These are phyloP conservation scores for Candida maltosa DNA, from an alignment of 805 yeast genomes.

Conservation along the genomic window DNA sequence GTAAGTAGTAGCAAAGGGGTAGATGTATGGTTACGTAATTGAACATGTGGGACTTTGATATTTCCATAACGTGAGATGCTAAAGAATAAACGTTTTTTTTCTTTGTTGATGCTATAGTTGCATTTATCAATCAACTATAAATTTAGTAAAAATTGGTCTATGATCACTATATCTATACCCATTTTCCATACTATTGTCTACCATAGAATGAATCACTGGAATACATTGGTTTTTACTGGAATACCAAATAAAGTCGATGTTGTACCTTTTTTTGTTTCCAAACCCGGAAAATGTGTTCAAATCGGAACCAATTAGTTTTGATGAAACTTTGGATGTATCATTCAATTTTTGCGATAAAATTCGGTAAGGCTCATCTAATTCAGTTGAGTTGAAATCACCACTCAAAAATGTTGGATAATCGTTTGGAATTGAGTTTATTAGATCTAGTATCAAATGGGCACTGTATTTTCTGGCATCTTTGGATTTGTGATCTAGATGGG, in stretches of 20 bases:
- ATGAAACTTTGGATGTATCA: slow-evolving; percentile 17
- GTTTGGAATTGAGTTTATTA: slow-evolving; percentile 22
- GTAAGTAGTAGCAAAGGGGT: too few relatives aligned
- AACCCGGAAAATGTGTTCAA: slow-evolving; percentile 22
- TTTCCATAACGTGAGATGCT: too few relatives aligned
- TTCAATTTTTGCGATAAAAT: slow-evolving; percentile 16
- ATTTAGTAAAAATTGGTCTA: slow-evolving; percentile 32
- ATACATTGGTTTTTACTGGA: too few relatives aligned
- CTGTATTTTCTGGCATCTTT: slow-evolving; percentile 35
- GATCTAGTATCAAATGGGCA: slow-evolving; percentile 41
- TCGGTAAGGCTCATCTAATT: slow-evolving; percentile 18
- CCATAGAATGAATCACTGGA: too few relatives aligned
- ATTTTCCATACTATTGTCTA: too few relatives aligned
- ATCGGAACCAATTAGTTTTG: slow-evolving; percentile 11
- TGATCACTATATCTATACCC: slow-evolving; percentile 44
- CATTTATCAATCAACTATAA: too few relatives aligned
- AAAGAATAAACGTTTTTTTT: too few relatives aligned
- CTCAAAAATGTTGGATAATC: slow-evolving; percentile 24
- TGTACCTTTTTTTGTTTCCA: slow-evolving; percentile 15
- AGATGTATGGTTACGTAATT: too few relatives aligned
- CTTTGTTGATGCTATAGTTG: too few relatives aligned
- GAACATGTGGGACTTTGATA: too few relatives aligned
- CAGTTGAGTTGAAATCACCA: slow-evolving; percentile 54
- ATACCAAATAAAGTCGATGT: slow-evolving; percentile 37
- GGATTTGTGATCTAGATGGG: slow-evolving; percentile 39